These are phyloP conservation scores for Anisodus tanguticus DNA, from an alignment of 257 asterid genomes.

Conservation along the genomic window DNA sequence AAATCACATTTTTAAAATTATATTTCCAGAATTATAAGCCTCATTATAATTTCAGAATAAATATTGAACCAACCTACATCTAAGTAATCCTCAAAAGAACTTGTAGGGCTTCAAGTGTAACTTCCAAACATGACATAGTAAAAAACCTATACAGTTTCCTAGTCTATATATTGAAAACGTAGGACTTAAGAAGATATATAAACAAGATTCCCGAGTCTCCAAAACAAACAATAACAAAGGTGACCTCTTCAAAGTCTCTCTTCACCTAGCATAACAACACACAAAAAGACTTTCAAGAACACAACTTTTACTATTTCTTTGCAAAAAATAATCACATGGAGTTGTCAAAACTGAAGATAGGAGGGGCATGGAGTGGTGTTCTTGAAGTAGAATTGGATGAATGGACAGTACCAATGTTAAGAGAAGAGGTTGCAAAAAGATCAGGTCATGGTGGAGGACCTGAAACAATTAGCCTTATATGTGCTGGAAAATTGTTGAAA, in stretches of 20 bases:
- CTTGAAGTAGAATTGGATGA: constrained; percentile 75
- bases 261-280: too few species aligned
- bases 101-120: neutral
- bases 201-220: neutral
- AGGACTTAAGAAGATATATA: neutral
- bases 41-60: neutral
- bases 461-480: constrained; percentile 64
- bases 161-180: neutral
- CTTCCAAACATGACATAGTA: neutral
- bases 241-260: neutral
- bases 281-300: neutral
- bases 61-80: too few species aligned
- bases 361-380: constrained; percentile 91
- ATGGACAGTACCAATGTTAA: constrained; percentile 78
- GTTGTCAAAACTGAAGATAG: constrained; percentile 70
- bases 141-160: too few species aligned
- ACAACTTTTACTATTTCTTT: neutral
- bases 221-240: neutral
- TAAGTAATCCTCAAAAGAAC: neutral
- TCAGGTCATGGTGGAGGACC: constrained; percentile 55
- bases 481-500: constrained; percentile 67
- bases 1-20: too few species aligned
- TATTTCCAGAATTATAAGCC: too few species aligned
- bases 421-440: constrained; percentile 73
- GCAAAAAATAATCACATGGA: constrained; percentile 40